Evolutionary conservation across 768 basidiomycete genomes (phyloP).

Genomic region (Tricholoma sp.): DNA sequence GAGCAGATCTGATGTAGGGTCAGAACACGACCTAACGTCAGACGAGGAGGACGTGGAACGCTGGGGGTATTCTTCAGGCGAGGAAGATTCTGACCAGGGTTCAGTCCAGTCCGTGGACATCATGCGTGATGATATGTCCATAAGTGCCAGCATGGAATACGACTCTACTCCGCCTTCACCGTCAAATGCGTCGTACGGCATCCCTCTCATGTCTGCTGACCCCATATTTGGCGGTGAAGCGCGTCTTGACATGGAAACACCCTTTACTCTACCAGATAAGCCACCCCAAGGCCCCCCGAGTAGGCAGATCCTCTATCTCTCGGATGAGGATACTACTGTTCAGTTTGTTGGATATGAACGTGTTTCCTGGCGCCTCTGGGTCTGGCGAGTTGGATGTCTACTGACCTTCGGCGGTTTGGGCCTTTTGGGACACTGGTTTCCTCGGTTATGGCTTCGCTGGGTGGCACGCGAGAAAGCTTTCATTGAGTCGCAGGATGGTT

Average conservation of each 20-base stretch:
- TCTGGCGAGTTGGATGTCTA: conserved; percentile 72
- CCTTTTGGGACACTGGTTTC: conserved; percentile 91
- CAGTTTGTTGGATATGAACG: conserved; percentile 85
- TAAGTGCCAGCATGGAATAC: conserved; percentile 61
- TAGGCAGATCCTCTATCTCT: conserved; percentile 78
- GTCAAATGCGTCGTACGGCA: conserved; percentile 33
- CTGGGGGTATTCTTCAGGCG: conserved; percentile 93
- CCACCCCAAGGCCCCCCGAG: conserved; percentile 81
- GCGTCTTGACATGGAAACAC: conserved; percentile 74
- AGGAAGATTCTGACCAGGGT: conserved; percentile 55
- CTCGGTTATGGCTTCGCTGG: conserved; percentile 85
- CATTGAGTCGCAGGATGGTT: conserved; percentile 59
- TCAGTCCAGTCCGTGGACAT: conserved; percentile 25
- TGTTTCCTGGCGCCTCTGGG: conserved; percentile 49
- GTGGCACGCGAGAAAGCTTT: conserved; percentile 83
- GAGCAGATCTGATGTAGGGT: conserved; percentile 53
- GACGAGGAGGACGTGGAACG: conserved; percentile 65
- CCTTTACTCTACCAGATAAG: conserved; percentile 56
- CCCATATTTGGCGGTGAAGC: conserved; percentile 81
- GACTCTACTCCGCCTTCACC: conserved; percentile 70
- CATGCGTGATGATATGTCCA: conserved; percentile 37
- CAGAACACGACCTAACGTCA: conserved; percentile 51
- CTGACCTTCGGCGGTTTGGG: conserved; percentile 67
- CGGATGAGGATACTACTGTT: conserved; percentile 86
- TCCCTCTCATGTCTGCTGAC: conserved; percentile 70